A percentile compares a stretch with the other conserved stretches of the same genome.
phyloP scores from a whole-genome alignment of 345 rosid genomes.

The Gossypium sturtianum region DNA sequence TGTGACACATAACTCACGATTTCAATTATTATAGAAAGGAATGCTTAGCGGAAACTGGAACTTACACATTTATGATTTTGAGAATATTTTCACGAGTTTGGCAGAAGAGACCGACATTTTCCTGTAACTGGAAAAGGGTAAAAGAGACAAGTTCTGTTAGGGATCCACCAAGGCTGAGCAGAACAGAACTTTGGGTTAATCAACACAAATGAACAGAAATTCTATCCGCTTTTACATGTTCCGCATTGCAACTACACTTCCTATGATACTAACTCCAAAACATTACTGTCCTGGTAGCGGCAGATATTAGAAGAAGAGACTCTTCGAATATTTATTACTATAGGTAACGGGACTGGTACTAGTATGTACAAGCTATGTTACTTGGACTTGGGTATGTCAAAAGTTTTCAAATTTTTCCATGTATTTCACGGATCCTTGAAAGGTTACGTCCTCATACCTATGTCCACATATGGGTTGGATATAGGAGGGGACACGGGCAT shows the following conservation, averaged over 20 bases:
- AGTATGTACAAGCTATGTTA: neutral
- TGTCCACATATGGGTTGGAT: neutral
- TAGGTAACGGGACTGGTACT: neutral
- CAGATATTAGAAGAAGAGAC: neutral
- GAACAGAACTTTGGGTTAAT: neutral
- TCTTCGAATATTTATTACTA: neutral
- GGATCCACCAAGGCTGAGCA: neutral
- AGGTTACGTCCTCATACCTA: neutral
- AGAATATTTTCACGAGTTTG: conserved; percentile 32
- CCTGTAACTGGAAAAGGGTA: conserved; percentile 30
- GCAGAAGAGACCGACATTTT: conserved; percentile 38
- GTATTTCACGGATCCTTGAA: neutral
- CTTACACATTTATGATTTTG: conserved; percentile 38
- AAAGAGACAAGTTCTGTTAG: conserved; percentile 1
- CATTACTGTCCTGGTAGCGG: neutral
- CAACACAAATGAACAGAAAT: neutral
- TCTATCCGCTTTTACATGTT: neutral
- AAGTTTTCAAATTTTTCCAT: neutral
- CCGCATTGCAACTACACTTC: neutral
- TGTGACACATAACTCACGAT: neutral
- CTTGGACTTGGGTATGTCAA: neutral
- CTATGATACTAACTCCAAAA: neutral
- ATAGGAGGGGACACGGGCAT: neutral
- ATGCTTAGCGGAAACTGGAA: conserved; percentile 7
- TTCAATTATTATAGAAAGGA: neutral